Evolutionary conservation across 257 asterid genomes (phyloP).

Genomic region (Nicotiana paniculata): DNA sequence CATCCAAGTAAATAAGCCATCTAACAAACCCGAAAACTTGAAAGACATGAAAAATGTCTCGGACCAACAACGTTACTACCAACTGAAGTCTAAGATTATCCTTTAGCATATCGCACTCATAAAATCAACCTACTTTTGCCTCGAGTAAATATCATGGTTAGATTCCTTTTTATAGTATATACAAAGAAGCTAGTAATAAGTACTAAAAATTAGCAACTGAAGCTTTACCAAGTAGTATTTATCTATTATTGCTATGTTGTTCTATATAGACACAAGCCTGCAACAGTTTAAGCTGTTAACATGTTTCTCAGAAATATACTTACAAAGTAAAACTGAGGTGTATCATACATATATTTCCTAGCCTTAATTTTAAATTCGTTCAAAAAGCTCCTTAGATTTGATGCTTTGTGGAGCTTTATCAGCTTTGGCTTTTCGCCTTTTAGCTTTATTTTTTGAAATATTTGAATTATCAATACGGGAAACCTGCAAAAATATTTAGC

Average conservation of each 20-base stretch:
- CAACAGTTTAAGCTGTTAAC: not conserved
- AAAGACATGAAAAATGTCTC: not conserved
- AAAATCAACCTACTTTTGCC: not conserved
- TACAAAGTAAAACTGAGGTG: not conserved
- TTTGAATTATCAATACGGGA: too few species aligned
- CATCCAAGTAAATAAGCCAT: too few species aligned
- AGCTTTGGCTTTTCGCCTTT: too few species aligned
- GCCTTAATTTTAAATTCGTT: too few species aligned
- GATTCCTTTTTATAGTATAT: not conserved
- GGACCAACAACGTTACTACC: not conserved
- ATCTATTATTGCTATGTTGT: not conserved
- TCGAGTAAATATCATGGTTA: not conserved
- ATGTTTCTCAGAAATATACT: not conserved
- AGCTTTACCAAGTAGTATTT: not conserved
- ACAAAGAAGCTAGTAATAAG: not conserved
- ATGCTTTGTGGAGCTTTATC: too few species aligned
- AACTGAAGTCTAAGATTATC: not conserved
- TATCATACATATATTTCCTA: not conserved
- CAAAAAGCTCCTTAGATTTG: too few species aligned
- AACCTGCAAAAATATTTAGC: too few species aligned
- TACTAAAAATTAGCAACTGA: not conserved
- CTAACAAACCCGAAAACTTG: not conserved
- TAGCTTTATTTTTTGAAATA: too few species aligned
- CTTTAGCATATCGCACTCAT: not conserved
- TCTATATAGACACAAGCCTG: not conserved